Conservation (phyloP, 2,329 filamentous ascomycete genomes). For the Fusarium pilosicola region DNA sequence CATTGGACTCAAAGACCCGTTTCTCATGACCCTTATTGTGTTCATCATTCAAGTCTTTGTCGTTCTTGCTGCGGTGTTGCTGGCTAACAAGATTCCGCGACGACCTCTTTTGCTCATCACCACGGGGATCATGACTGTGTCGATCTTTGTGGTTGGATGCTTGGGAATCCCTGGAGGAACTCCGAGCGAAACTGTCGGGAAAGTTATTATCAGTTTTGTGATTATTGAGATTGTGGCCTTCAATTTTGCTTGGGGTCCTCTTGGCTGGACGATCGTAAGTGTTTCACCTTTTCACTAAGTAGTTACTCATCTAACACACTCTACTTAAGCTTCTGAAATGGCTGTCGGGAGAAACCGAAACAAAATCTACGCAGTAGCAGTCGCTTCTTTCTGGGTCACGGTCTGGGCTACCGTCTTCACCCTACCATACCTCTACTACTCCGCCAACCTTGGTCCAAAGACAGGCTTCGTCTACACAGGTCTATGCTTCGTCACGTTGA, state of each 20-base stretch:
- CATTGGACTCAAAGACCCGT: conserved; percentile 54
- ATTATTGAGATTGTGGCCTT: conserved; percentile 56
- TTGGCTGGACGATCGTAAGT: conserved; percentile 51
- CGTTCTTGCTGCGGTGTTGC: conserved; percentile 51
- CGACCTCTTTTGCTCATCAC: conserved; percentile 52
- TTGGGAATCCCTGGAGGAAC: conserved; percentile 50
- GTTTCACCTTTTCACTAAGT: too few relatives aligned
- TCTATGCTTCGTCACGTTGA: conserved; percentile 45
- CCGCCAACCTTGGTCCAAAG: conserved; percentile 50
- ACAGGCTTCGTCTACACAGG: conserved; percentile 52
- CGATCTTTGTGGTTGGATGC: conserved; percentile 55
- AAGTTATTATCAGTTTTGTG: conserved; percentile 54
- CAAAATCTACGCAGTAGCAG: conserved; percentile 47
- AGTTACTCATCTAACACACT: neutral
- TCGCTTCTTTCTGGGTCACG: conserved; percentile 56
- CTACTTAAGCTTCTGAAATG: conserved; percentile 53
- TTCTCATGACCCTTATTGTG: conserved; percentile 54
- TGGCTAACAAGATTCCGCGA: conserved; percentile 53
- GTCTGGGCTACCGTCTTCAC: conserved; percentile 55
- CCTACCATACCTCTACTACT: conserved; percentile 55
- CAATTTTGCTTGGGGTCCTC: conserved; percentile 57
- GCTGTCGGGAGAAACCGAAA: conserved; percentile 58
- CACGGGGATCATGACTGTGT: conserved; percentile 52
- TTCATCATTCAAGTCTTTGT: conserved; percentile 56
- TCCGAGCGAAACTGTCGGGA: conserved; percentile 45